Evolutionary conservation across 1,284 basidiomycete species (phyloP), one percentile per base, ranked within the genome.

Genomic region (Leccinum griseonigrum): DNA sequence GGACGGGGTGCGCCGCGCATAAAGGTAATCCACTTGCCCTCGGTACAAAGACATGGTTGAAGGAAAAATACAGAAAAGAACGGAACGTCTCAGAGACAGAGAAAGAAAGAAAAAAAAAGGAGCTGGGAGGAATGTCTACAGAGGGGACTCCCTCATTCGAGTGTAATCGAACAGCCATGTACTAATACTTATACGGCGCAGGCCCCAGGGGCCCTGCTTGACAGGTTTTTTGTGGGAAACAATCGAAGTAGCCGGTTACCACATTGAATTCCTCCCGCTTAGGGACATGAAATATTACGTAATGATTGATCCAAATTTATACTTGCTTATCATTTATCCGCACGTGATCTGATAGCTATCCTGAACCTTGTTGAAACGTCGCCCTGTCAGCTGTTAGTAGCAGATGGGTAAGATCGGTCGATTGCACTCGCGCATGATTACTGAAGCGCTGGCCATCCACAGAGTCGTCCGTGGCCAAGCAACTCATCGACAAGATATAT

Each of bases 401-500:
- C 13, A 43, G 26, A 51, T 51, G 50, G 50, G 50, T 51, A n/a
- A 51, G 50, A 51, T 51, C 14, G 26, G 26, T n/a, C 14, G 14
- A 28, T 10, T 29, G 28, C 28, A 14, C 26, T 26, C 8, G 13
- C 26, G 26, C 43, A 48, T 22, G 18, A 18, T 11, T 36, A 6
- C 36, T 36, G 43, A 22, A 2, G 43, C 28, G 32, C 62, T 69
- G 48, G 73, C 6, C n/a, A 29, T 8, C 40, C 16, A 4, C 66
- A 91, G 88, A 91, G 68, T 76, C 84, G 60, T 80, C 84, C 63
- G 83, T 90, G 53, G 79, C 87, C 53, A 89, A 88, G 72, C 91
- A 92, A 73, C 79, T 93, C 61, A 84, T 91, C 58, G 91, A 93
- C 83, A 91, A 92, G 80, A 88, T 92, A 76, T 94, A 98, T 74